Conservation (phyloP, 257 asterid species). For the Penstemon davidsonii region DNA sequence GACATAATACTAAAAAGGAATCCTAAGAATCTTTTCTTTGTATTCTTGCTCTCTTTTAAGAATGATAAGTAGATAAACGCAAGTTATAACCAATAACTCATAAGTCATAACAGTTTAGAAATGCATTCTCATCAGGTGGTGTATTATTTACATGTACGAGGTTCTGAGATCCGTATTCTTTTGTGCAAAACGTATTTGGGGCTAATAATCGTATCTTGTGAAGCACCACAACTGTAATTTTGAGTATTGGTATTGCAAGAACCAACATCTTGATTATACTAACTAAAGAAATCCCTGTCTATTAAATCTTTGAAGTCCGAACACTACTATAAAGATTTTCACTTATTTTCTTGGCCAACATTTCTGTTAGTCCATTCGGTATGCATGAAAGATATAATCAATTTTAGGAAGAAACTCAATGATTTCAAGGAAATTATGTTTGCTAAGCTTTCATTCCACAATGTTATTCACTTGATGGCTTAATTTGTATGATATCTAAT, state of each 20-base stretch:
- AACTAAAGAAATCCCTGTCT: no score
- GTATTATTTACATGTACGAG: slow-evolving; percentile 11
- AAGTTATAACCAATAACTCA: no score
- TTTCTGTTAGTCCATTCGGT: background rate
- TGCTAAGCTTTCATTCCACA: background rate
- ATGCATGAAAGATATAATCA: background rate
- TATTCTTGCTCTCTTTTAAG: slow-evolving; percentile 7
- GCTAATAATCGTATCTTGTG: background rate
- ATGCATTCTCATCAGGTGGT: background rate
- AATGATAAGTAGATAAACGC: background rate
- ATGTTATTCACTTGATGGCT: background rate
- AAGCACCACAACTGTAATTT: no score
- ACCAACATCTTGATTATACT: no score
- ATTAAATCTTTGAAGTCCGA: no score
- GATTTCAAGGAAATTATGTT: background rate
- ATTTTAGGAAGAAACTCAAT: background rate
- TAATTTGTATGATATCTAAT: slow-evolving; percentile 13
- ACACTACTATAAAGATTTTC: no score
- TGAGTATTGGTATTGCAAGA: no score
- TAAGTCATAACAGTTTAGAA: no score
- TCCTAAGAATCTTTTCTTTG: slow-evolving; percentile 2
- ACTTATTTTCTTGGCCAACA: no score
- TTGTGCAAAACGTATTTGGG: background rate
- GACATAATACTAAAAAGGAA: background rate
- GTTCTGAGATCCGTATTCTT: slow-evolving; percentile 14